Base-by-base conservation (phyloP, 2,329 filamentous ascomycete species). In the Neurospora sp. region DNA sequence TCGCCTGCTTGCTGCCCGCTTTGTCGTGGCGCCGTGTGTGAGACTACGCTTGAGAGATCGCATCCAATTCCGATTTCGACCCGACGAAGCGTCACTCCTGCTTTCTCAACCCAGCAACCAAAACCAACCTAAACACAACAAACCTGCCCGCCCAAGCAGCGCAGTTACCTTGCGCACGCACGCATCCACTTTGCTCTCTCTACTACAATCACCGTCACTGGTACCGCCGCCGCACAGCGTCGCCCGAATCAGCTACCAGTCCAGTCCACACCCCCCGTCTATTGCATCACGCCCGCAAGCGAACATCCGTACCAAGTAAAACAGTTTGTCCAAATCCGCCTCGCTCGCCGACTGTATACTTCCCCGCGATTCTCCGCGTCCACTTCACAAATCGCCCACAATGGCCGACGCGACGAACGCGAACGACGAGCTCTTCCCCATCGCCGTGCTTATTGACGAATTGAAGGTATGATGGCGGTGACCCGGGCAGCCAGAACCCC, bases 391-490 rank as follows among this genome's bases (percentile, higher is more conserved):
- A 62, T 43, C 72, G 74, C 73, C 74, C 75, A 77, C 82, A 82
- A 98, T 98, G 95, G 93, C 88, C 83, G 88, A 97, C 84, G 91
- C 91, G 84, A 87, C 90, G 82, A 92, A 91, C 83, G 90, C 95
- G 85, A 96, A 91, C 82, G 96, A 99, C 84, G 96, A 98, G 90
- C 93, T 99, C 79, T 99, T 98, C 83, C 96, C 96, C 81, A 99
- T 99, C 86, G 96, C 96, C 80, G 96, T 99, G 76, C 90, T 99
- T 83, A 99, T 99, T 83, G 96, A 99, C 83, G 96, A 99, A 89
- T 88, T 99, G 79, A 99, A 97, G 93, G 94, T 97, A 88, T 78
- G 82, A 78, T 75, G 71, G 73, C 76, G 73, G 75, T 74, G 75
- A 76, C 75, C 52, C 23, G 72, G 13, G 38, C 67, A 19, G 40